Evolutionary conservation across 352 stramenopile genomes (phyloP), one percentile per base, ranked within the genome.

Genomic region (Pythium grandisporangium): DNA sequence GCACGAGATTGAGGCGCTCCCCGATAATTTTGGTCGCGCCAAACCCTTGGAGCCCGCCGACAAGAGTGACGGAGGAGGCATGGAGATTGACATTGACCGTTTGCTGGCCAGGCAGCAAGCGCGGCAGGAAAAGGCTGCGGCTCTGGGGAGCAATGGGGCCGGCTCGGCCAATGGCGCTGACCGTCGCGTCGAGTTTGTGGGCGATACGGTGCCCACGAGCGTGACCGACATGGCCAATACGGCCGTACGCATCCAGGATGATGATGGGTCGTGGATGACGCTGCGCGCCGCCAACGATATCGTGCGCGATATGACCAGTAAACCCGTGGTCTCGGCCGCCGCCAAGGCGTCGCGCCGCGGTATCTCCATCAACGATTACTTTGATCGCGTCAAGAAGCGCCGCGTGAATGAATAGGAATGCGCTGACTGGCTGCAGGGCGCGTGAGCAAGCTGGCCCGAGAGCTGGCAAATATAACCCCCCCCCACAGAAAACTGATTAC

Each of bases 321-420:
- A 86, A 41, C 61, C 67, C 0, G 47, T 70, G 6, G 71, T 92
- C 3, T 71, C 76, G 10, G 61, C 71, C 3, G 72, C 83, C 30
- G 66, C 74, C 14, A 92, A 92, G 54, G 66, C 69, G 12, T 59
- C 59, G 7, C 75, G 79, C 45, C 83, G 81, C 45, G 79, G 79
- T 20, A 84, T 92, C 35, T 77, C 79, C 29, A 72, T 92, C 23
- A 86, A 92, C 47, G 79, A 92, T 40, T 92, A 92, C 58, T 86
- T 92, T 40, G 74, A 89, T 47, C 79, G 79, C 39, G 76, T 92
- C 34, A 89, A 89, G 55, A 58, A 66, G 30, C 63, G 62, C 29
- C 70, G 70, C 44, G 65, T 84, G 30, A 53, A 52, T 51, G 55
- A 75, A 29, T 75, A 66, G n/a, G n/a, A n/a, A n/a, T n/a, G n/a